A percentile compares a stretch with the other conserved stretches of the same genome.
Evolutionary conservation across 345 rosid species (phyloP).

Genomic region (Eucalyptus urophylla): DNA sequence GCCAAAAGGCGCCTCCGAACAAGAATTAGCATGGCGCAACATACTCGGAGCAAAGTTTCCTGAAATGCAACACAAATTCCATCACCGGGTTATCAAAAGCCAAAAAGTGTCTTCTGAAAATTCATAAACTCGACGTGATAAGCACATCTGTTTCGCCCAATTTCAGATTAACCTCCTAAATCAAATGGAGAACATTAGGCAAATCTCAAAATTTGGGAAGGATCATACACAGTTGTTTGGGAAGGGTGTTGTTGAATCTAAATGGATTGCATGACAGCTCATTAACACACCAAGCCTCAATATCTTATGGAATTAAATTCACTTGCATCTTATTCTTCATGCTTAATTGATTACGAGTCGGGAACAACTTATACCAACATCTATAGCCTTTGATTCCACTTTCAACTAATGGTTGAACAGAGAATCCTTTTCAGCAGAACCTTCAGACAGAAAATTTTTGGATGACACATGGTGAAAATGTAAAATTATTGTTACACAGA

Average conservation of each 20-base stretch:
- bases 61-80: constrained; percentile 11
- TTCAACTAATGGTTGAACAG: neutral
- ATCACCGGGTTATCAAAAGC: neutral
- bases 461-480: neutral
- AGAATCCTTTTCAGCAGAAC: neutral
- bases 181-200: neutral
- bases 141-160: neutral
- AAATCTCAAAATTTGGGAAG: neutral
- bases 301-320: neutral
- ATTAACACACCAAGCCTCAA: neutral
- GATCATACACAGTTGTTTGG: too few species aligned
- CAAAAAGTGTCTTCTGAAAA: neutral
- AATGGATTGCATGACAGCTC: neutral
- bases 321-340: neutral
- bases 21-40: constrained; percentile 93
- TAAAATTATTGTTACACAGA: neutral
- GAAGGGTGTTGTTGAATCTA: neutral
- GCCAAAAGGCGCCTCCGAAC: constrained; percentile 78
- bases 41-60: constrained; percentile 86
- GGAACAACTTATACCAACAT: neutral
- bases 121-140: neutral
- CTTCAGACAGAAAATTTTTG: neutral
- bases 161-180: neutral
- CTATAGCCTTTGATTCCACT: neutral
- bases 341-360: neutral